Evolutionary conservation across 352 stramenopile species (phyloP).

Genomic region (Globisporangium abappressorium): DNA sequence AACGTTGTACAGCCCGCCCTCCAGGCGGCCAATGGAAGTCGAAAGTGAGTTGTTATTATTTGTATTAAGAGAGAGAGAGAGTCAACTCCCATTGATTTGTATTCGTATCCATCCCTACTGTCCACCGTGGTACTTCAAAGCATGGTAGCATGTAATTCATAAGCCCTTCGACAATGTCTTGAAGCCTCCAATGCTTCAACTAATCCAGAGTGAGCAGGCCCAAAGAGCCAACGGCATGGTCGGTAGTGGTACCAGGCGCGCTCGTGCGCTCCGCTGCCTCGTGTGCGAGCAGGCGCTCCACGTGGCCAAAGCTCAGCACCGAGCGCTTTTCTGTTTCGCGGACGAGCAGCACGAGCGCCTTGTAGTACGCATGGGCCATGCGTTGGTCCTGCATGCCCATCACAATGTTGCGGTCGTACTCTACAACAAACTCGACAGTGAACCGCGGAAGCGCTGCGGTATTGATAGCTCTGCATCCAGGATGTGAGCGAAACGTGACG

Average conservation of each 20-base stretch:
- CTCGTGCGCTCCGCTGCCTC: too few species aligned
- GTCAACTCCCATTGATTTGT: not conserved
- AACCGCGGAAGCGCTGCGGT: slow-evolving; percentile 25
- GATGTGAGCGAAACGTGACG: slow-evolving; percentile 11
- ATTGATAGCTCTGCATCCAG: too few species aligned
- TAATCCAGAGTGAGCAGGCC: not conserved
- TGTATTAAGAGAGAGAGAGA: not conserved
- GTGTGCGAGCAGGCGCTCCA: not conserved
- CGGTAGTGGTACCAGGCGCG: not conserved
- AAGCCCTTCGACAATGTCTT: not conserved
- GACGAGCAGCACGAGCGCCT: slow-evolving; percentile 32
- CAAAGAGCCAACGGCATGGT: not conserved
- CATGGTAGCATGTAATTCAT: too few species aligned
- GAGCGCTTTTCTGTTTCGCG: slow-evolving; percentile 12
- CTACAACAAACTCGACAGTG: not conserved
- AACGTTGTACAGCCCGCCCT: slow-evolving; percentile 21
- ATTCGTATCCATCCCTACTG: not conserved
- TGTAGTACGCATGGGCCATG: slow-evolving; percentile 38
- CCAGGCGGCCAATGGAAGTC: not conserved
- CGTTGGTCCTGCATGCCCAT: slow-evolving; percentile 36
- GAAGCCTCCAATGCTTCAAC: not conserved
- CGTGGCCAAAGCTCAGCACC: not conserved
- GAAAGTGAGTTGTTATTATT: not conserved
- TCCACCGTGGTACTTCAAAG: not conserved
- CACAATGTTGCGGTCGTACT: slow-evolving; percentile 16